Percentiles rank a stretch among this genome's conserved stretches.
phyloP scores from a whole-genome alignment of 2,329 filamentous ascomycete species.

The Talaromyces funiculosus region DNA sequence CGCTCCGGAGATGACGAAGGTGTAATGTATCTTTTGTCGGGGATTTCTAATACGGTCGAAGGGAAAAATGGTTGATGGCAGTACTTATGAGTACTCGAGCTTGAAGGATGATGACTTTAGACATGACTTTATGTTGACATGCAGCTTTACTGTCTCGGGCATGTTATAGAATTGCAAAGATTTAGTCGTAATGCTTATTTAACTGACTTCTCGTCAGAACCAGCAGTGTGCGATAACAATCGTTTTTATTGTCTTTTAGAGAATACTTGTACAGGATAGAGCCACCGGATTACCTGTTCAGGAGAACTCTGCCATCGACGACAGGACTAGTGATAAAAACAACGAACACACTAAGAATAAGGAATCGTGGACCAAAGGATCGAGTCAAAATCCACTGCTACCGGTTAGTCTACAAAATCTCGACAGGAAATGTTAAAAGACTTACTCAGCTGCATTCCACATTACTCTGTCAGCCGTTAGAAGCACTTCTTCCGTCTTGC shows the following conservation, averaged over 20 bases:
- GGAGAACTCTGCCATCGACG: background rate
- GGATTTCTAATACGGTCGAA: background rate
- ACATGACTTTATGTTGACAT: background rate
- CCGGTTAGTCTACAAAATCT: background rate
- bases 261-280: background rate
- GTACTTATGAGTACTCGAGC: background rate
- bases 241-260: background rate
- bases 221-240: background rate
- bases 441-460: constrained; percentile 1
- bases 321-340: background rate
- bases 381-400: constrained; percentile 1
- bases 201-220: background rate
- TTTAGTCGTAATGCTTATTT: background rate
- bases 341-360: constrained; percentile 4
- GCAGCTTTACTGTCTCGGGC: background rate
- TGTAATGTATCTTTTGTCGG: background rate
- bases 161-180: background rate
- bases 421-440: background rate
- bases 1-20: background rate
- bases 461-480: constrained; percentile 1
- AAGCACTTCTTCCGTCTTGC: constrained; percentile 20
- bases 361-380: background rate
- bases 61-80: background rate
- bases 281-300: background rate
- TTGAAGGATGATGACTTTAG: background rate